These are phyloP conservation scores for Fusarium sarcochroum DNA, from an alignment of 2,329 filamentous ascomycete species.

Conservation along the genomic window DNA sequence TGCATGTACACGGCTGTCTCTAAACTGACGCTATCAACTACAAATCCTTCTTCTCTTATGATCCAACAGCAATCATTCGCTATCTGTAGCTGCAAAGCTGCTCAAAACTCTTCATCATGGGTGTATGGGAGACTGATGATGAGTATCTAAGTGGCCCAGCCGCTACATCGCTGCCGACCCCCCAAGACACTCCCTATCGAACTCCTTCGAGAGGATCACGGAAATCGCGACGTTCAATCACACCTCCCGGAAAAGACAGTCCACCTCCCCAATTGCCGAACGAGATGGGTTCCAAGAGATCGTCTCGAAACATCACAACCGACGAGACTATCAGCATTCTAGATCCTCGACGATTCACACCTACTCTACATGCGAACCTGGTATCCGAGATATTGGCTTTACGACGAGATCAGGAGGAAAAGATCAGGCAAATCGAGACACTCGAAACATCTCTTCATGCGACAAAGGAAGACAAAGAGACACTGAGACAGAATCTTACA, in stretches of 20 bases:
- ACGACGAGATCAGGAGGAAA: conserved; percentile 90
- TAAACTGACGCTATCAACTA: not conserved
- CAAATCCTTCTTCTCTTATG: not conserved
- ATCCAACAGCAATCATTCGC: not conserved
- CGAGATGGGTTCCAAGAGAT: conserved; percentile 64
- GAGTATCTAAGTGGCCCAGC: conserved; percentile 68
- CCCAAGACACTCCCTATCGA: conserved; percentile 79
- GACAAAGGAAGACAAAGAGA: conserved; percentile 80
- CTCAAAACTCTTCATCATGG: conserved; percentile 58
- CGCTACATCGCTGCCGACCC: conserved; percentile 75
- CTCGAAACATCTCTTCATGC: conserved; percentile 82
- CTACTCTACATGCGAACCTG: conserved; percentile 92
- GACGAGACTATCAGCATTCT: conserved; percentile 82
- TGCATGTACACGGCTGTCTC: not conserved
- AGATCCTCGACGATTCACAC: conserved; percentile 93
- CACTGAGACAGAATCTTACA: conserved; percentile 72
- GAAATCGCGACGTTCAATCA: conserved; percentile 76
- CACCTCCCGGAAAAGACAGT: conserved; percentile 70
- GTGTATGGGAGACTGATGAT: conserved; percentile 74
- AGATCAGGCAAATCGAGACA: conserved; percentile 86
- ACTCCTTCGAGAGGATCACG: conserved; percentile 75
- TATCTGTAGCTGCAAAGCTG: not conserved
- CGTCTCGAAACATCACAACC: conserved; percentile 69
- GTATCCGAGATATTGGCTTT: conserved; percentile 94
- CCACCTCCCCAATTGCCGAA: conserved; percentile 68